A percentile compares a stretch with the other conserved stretches of the same genome.
Conservation (phyloP, 2,329 filamentous ascomycete species). For the Tolypocladium sp. region DNA sequence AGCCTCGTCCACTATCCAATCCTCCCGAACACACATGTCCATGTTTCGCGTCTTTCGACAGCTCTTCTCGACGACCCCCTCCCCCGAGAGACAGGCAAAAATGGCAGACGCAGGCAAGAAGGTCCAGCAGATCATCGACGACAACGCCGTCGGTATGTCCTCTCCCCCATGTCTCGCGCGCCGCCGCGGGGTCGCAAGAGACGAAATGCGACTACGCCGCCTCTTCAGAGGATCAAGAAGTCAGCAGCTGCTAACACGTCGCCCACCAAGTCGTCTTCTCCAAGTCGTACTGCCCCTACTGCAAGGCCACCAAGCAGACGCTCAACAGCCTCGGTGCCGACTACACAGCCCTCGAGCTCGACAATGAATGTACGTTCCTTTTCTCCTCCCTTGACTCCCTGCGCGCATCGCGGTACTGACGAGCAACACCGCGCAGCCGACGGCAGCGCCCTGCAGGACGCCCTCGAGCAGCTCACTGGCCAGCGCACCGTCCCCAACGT, state of each 20-base stretch:
- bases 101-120: constrained; percentile 82
- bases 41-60: constrained; percentile 59
- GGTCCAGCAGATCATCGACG: constrained; percentile 77
- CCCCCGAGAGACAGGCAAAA: constrained; percentile 43
- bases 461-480: constrained; percentile 68
- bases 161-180: not conserved
- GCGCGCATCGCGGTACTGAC: not conserved
- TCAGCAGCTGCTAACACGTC: not conserved
- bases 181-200: not conserved
- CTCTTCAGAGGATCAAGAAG: not conserved
- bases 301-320: constrained; percentile 66
- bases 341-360: constrained; percentile 71
- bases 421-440: constrained; percentile 50
- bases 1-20: not conserved
- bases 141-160: constrained; percentile 70
- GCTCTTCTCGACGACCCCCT: constrained; percentile 55
- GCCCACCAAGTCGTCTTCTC: constrained; percentile 72
- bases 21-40: constrained; percentile 5
- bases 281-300: constrained; percentile 96
- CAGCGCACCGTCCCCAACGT: constrained; percentile 94
- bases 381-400: not conserved
- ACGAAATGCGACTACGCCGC: not conserved
- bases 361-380: constrained; percentile 61
- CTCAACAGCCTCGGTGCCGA: constrained; percentile 63
- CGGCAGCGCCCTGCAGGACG: constrained; percentile 72